Percentiles rank a stretch among this genome's conserved stretches.
Conservation (phyloP, 2,329 filamentous ascomycete species). For the Pleomassaria siparia region DNA sequence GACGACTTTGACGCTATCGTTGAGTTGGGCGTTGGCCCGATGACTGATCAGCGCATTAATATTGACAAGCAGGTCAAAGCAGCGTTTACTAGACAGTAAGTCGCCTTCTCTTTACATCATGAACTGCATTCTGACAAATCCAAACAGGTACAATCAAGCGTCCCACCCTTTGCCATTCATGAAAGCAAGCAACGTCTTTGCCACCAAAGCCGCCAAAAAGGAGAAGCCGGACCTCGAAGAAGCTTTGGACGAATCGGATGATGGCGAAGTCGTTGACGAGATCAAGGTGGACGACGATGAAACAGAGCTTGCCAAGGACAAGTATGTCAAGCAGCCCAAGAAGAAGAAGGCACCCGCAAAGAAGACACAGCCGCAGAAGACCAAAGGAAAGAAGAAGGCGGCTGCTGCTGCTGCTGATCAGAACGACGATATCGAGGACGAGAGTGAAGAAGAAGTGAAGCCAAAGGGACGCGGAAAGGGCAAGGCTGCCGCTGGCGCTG, state of each 20-base stretch:
- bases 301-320: slow-evolving; percentile 87
- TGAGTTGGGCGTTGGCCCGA: slow-evolving; percentile 85
- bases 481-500: slow-evolving; percentile 45
- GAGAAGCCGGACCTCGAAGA: slow-evolving; percentile 94
- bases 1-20: slow-evolving; percentile 93
- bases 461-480: slow-evolving; percentile 50
- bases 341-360: slow-evolving; percentile 60
- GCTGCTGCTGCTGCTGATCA: slow-evolving; percentile 30
- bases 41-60: slow-evolving; percentile 72
- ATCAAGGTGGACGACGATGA: slow-evolving; percentile 68
- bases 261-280: slow-evolving; percentile 52
- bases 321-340: slow-evolving; percentile 92
- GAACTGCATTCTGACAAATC: slow-evolving; percentile 10
- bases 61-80: slow-evolving; percentile 86
- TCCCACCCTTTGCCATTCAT: slow-evolving; percentile 93
- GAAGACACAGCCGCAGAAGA: slow-evolving; percentile 49
- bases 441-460: slow-evolving; percentile 52
- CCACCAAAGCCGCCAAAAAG: slow-evolving; percentile 68
- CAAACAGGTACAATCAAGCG: slow-evolving; percentile 74
- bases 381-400: slow-evolving; percentile 44
- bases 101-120: slow-evolving; percentile 23
- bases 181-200: slow-evolving; percentile 78
- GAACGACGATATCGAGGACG: slow-evolving; percentile 37
- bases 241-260: slow-evolving; percentile 88
- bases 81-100: slow-evolving; percentile 84